Evolutionary conservation across 495 filamentous ascomycete species (phyloP).

Genomic region (Coniosporium apollinis): DNA sequence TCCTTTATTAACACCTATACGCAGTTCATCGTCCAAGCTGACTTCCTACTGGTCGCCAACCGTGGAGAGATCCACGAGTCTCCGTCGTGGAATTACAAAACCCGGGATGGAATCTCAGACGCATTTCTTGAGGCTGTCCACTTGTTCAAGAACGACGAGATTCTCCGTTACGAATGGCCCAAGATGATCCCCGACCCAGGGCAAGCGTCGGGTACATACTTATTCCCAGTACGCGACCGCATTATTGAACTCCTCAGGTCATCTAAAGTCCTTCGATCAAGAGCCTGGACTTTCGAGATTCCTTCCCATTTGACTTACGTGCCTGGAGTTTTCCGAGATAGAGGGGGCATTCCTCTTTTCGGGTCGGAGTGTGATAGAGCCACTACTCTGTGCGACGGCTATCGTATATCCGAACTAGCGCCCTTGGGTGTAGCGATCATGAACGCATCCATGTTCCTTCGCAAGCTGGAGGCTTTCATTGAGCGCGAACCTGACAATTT

Average conservation of each 20-base stretch:
- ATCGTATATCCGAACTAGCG: too few relatives aligned
- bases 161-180: slow-evolving; percentile 5
- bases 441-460: too few relatives aligned
- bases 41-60: slow-evolving; percentile 6
- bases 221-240: background rate
- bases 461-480: too few relatives aligned
- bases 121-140: slow-evolving; percentile 2
- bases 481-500: background rate
- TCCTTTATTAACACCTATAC: background rate
- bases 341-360: background rate
- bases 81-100: slow-evolving; percentile 1
- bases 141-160: slow-evolving; percentile 1
- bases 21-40: slow-evolving; percentile 8
- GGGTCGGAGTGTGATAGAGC: too few relatives aligned
- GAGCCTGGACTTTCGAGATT: background rate
- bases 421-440: too few relatives aligned
- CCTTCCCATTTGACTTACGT: background rate
- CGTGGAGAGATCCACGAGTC: slow-evolving; percentile 3
- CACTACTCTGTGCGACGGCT: too few relatives aligned
- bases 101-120: background rate
- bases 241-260: background rate
- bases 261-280: background rate
- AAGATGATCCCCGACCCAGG: background rate
- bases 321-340: slow-evolving; percentile 2
- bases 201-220: background rate